Conservation (phyloP, 495 filamentous ascomycete species). For the Chaetomium tenue region DNA sequence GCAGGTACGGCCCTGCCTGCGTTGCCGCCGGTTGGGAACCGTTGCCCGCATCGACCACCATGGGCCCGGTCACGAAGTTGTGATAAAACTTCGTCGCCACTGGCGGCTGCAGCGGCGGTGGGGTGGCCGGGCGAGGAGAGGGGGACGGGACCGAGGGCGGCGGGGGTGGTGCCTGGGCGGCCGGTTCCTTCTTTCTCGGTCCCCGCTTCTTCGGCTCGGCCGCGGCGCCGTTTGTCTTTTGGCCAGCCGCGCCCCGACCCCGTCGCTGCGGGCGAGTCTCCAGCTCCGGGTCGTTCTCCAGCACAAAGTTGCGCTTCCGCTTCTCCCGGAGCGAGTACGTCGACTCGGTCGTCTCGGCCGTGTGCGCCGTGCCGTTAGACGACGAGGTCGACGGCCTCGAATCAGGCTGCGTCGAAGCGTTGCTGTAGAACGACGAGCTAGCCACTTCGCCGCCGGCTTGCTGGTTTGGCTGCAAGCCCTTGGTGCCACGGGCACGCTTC, state of each 20-base stretch:
- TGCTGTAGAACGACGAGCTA: conserved; percentile 34
- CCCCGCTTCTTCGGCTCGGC: conserved; percentile 30
- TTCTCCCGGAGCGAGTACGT: conserved; percentile 41
- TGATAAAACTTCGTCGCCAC: conserved; percentile 26
- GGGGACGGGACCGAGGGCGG: conserved; percentile 27
- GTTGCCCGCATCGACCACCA: conserved; percentile 6
- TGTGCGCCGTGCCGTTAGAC: conserved; percentile 32
- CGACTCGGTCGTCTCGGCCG: conserved; percentile 35
- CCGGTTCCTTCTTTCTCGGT: conserved; percentile 24
- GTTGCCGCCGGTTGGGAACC: conserved; percentile 20
- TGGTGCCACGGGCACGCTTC: conserved; percentile 17
- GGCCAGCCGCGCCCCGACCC: conserved; percentile 12
- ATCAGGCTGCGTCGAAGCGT: conserved; percentile 31
- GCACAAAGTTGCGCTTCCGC: conserved; percentile 39
- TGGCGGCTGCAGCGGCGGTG: conserved; percentile 29
- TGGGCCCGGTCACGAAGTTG: conserved; percentile 15
- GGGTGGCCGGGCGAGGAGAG: conserved; percentile 14
- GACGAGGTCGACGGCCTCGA: conserved; percentile 38
- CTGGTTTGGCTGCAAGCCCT: conserved; percentile 23
- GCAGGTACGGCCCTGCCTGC: conserved; percentile 31
- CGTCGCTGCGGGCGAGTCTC: conserved; percentile 30
- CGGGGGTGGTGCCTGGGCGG: conserved; percentile 21
- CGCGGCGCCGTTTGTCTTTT: conserved; percentile 16
- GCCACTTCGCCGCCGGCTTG: conserved; percentile 24
- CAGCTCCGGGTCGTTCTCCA: conserved; percentile 38